Base-by-base conservation (phyloP, 768 basidiomycete species). In the Boletus rex-veris region DNA sequence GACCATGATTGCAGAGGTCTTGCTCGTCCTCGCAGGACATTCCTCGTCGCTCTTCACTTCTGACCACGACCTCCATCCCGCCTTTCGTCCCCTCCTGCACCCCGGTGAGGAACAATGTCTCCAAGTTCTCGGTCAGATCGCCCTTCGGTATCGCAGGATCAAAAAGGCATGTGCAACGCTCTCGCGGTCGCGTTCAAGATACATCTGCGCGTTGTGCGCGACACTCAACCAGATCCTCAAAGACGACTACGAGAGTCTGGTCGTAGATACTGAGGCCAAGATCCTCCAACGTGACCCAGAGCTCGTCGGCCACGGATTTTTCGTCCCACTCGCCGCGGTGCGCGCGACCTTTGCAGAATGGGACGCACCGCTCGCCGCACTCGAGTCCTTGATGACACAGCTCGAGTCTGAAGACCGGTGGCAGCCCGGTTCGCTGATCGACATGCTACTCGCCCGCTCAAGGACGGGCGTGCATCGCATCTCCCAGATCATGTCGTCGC, bases 61-160 rank as follows among this genome's bases (percentile, higher is more conserved):
- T 24, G 84, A 81, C 52, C 74, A 82, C 54, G 73, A 72, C 31
- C 65, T 90, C 39, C 79, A 84, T 63, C 81, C 88, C 5, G 79
- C 84, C 0, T 86, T 92, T 62, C 64, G 69, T 7, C 76, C 83
- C 4, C 81, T 93, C 15, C 80, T 97, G 4, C 93, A 97, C 64
- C 93, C 93, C 3, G 93, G 93, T 10, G 93, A 96, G 65, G 80
- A 85, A 49, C 83, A 93, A 67, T 88, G 85, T 58, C 78, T 95
- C n/a, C 86, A 92, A 63, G 79, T 82, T 10, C 80, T 97, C 3
- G 88, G 82, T 9, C 77, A 79, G 45, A 81, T 95, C 45, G 92
- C 89, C 1, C 78, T 76, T 48, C 82, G 86, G 24, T 95, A 93
- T 70, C 77, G 81, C 55, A 85, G 76, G 57, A 84, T 96, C 67